Percentiles rank a stretch among this genome's conserved stretches.
Evolutionary conservation across 495 filamentous ascomycete genomes (phyloP).

Genomic region (Aspergillus sclerotioniger): DNA sequence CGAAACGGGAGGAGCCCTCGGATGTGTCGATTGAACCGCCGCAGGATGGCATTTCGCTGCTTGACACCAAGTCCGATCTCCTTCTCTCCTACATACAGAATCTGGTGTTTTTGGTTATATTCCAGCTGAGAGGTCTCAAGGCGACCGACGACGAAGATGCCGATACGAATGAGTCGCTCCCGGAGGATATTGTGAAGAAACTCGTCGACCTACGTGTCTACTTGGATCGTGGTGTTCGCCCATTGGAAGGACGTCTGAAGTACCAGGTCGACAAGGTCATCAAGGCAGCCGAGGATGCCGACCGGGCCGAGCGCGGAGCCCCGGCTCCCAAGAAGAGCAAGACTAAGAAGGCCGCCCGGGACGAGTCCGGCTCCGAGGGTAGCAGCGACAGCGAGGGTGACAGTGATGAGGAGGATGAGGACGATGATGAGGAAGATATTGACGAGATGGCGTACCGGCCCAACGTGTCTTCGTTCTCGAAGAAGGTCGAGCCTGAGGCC

Average conservation of each 20-base stretch:
- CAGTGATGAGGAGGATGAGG: conserved; percentile 41
- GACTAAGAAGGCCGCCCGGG: conserved; percentile 22
- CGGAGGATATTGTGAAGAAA: conserved; percentile 70
- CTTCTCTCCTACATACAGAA: conserved; percentile 95
- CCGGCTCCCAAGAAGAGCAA: conserved; percentile 28
- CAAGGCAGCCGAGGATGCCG: conserved; percentile 76
- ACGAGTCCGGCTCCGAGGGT: conserved; percentile 26
- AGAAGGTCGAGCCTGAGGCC: conserved; percentile 31
- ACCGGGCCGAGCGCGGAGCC: conserved; percentile 35
- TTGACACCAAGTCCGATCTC: conserved; percentile 92
- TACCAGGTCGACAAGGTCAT: conserved; percentile 91
- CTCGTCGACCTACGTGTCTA: conserved; percentile 82
- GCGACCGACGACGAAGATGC: conserved; percentile 26
- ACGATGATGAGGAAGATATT: conserved; percentile 39
- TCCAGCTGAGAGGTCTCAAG: conserved; percentile 68
- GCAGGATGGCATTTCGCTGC: conserved; percentile 84
- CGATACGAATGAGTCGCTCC: conserved; percentile 29
- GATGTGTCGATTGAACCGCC: conserved; percentile 57
- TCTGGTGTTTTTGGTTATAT: conserved; percentile 80
- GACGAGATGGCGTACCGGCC: conserved; percentile 69
- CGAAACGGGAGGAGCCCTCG: conserved; percentile 31
- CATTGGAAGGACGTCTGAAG: conserved; percentile 79
- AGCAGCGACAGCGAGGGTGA: conserved; percentile 28
- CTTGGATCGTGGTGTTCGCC: conserved; percentile 84
- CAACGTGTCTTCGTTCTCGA: conserved; percentile 59